Conservation (phyloP, 495 filamentous ascomycete genomes). For the Neurospora sp. region DNA sequence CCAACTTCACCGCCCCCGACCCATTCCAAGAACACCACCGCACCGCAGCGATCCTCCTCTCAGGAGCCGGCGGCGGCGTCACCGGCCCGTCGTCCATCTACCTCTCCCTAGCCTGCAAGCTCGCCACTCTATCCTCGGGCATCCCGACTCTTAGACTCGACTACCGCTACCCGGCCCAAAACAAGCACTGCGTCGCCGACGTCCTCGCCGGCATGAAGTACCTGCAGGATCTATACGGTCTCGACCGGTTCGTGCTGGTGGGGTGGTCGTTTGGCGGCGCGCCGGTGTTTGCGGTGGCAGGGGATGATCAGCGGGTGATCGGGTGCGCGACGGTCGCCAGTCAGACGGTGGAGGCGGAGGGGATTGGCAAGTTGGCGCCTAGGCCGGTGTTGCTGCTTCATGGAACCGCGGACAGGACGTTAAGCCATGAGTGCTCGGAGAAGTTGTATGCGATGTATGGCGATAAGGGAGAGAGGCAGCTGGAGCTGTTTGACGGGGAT, state of each 20-base stretch:
- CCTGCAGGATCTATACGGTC: slow-evolving; percentile 21
- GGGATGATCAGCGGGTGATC: slow-evolving; percentile 23
- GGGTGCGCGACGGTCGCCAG: slow-evolving; percentile 30
- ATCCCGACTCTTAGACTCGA: slow-evolving; percentile 33
- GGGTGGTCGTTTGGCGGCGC: slow-evolving; percentile 39
- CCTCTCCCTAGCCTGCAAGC: slow-evolving; percentile 32
- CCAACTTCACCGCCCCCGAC: slow-evolving; percentile 5
- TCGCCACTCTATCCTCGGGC: slow-evolving; percentile 23
- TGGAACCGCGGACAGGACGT: slow-evolving; percentile 26
- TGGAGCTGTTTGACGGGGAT: slow-evolving; percentile 33
- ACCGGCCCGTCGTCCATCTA: slow-evolving; percentile 33
- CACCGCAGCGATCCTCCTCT: slow-evolving; percentile 32
- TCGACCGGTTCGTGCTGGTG: slow-evolving; percentile 29
- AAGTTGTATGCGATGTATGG: slow-evolving; percentile 30
- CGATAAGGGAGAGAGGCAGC: slow-evolving; percentile 14
- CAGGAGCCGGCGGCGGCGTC: slow-evolving; percentile 36
- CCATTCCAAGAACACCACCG: slow-evolving; percentile 5
- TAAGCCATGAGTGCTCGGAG: slow-evolving; percentile 24
- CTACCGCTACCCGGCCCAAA: slow-evolving; percentile 31
- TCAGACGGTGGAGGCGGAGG: slow-evolving; percentile 20
- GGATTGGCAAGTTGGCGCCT: slow-evolving; percentile 17
- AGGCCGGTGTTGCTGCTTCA: slow-evolving; percentile 30
- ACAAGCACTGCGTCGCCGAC: slow-evolving; percentile 25
- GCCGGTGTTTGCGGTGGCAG: slow-evolving; percentile 28
- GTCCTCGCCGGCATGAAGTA: slow-evolving; percentile 28